Conservation (phyloP, 2,329 filamentous ascomycete genomes). For the Ramichloridium luteum region DNA sequence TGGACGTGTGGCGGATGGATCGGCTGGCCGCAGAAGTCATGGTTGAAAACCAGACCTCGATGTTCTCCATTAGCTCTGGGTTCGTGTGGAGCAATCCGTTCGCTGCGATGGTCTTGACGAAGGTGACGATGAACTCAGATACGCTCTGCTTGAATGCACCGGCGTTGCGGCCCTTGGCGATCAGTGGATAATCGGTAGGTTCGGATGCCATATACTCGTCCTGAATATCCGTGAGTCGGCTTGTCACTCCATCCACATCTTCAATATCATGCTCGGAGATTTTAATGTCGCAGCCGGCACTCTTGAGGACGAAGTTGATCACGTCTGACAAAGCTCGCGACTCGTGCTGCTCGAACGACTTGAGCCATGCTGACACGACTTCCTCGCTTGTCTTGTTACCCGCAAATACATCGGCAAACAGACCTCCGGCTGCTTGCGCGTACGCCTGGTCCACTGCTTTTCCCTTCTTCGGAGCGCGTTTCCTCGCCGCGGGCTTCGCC, state of each 20-base stretch:
- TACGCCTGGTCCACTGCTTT: slow-evolving; percentile 40
- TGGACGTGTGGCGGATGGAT: slow-evolving; percentile 88
- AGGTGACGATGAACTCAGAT: slow-evolving; percentile 62
- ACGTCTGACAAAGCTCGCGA: slow-evolving; percentile 44
- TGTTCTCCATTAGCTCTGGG: slow-evolving; percentile 66
- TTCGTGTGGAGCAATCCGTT: slow-evolving; percentile 73
- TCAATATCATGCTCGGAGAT: slow-evolving; percentile 74
- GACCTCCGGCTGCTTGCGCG: slow-evolving; percentile 40
- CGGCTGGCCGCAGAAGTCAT: slow-evolving; percentile 82
- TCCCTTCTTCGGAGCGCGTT: slow-evolving; percentile 37
- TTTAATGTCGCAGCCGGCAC: slow-evolving; percentile 68
- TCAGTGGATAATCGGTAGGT: slow-evolving; percentile 74
- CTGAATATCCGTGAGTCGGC: slow-evolving; percentile 71
- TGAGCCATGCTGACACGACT: slow-evolving; percentile 46
- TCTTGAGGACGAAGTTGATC: slow-evolving; percentile 49
- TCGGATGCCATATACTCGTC: slow-evolving; percentile 69
- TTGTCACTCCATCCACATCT: slow-evolving; percentile 76
- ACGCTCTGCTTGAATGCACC: slow-evolving; percentile 68
- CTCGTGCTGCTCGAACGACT: slow-evolving; percentile 44
- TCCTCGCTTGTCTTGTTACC: slow-evolving; percentile 42
- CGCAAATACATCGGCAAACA: slow-evolving; percentile 52
- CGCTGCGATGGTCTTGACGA: slow-evolving; percentile 68
- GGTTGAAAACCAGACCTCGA: slow-evolving; percentile 77
- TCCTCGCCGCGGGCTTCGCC: slow-evolving; percentile 28
- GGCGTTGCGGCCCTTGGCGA: slow-evolving; percentile 61